Percentiles rank a stretch among this genome's conserved stretches.
phyloP scores from a whole-genome alignment of 345 rosid species.

The Salix brachista region DNA sequence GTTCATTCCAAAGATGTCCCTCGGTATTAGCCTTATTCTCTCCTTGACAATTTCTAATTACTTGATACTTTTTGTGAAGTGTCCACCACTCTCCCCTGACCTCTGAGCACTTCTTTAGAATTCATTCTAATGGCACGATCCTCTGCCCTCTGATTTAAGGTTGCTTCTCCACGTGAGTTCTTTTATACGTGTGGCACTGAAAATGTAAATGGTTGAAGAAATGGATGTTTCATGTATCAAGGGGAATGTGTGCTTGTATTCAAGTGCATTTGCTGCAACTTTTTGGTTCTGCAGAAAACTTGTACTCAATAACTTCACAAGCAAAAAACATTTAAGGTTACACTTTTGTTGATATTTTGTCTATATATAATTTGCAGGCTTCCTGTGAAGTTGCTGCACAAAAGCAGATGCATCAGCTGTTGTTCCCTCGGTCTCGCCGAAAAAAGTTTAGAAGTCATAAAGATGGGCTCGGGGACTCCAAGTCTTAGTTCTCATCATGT shows the following conservation, averaged over 20 bases:
- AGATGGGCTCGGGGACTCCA: conserved; percentile 31
- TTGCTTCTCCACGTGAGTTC: not conserved
- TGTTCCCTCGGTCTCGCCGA: conserved; percentile 72
- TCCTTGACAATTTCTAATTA: not conserved
- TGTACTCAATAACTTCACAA: no score
- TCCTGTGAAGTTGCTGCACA: conserved; percentile 67
- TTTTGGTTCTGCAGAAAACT: not conserved
- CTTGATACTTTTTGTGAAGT: not conserved
- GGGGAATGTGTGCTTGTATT: not conserved
- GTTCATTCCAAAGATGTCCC: not conserved
- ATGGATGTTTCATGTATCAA: not conserved
- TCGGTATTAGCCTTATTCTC: not conserved
- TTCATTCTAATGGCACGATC: not conserved
- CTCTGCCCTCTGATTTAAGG: not conserved
- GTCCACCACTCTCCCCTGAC: not conserved
- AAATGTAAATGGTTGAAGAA: not conserved
- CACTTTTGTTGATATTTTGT: not conserved
- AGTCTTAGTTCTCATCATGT: conserved; percentile 10
- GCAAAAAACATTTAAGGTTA: not conserved
- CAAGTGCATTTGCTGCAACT: not conserved
- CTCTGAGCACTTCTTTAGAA: not conserved
- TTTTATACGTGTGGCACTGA: not conserved
- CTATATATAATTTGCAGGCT: conserved; percentile 45
- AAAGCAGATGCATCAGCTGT: conserved; percentile 76
- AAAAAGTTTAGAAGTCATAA: conserved; percentile 60